A percentile compares a stretch with the other conserved stretches of the same genome.
Evolutionary conservation across 768 basidiomycete genomes (phyloP).

Genomic region (Boletus sensibilis): DNA sequence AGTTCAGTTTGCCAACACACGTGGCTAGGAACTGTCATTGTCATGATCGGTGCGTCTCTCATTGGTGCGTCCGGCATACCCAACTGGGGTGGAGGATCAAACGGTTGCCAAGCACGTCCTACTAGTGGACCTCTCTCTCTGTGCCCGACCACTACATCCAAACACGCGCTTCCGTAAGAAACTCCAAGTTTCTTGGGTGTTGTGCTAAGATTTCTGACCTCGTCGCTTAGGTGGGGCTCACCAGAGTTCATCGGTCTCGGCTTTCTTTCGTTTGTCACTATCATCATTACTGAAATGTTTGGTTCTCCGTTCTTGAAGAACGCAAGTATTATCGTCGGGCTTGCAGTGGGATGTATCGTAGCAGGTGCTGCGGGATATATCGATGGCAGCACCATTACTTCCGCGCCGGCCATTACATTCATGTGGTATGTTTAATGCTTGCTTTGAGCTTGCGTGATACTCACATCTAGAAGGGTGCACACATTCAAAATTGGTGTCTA

Average conservation of each 20-base stretch:
- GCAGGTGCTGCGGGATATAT: constrained; percentile 80
- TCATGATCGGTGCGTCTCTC: constrained; percentile 78
- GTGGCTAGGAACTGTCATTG: constrained; percentile 63
- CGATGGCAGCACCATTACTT: constrained; percentile 58
- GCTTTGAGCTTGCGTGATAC: not conserved
- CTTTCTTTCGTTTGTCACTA: constrained; percentile 76
- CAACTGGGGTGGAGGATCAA: constrained; percentile 85
- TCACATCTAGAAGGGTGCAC: constrained; percentile 50
- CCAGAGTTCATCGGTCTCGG: constrained; percentile 85
- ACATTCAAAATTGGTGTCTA: constrained; percentile 78
- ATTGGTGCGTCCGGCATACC: constrained; percentile 71
- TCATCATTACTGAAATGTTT: constrained; percentile 78
- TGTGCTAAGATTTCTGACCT: not conserved
- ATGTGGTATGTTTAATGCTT: constrained; percentile 48
- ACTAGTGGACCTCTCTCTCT: constrained; percentile 63
- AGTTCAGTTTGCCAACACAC: not conserved
- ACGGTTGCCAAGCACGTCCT: constrained; percentile 63
- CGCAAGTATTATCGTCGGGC: constrained; percentile 70
- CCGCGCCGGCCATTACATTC: constrained; percentile 78
- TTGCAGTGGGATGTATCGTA: constrained; percentile 77
- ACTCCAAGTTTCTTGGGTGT: not conserved
- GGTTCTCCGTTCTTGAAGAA: constrained; percentile 87
- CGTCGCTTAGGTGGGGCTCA: constrained; percentile 62
- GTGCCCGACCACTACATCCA: constrained; percentile 71
- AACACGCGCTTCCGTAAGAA: constrained; percentile 60